Percentiles rank a stretch among this genome's conserved stretches.
Conservation (phyloP, 257 asterid species). For the Petrea volubilis region DNA sequence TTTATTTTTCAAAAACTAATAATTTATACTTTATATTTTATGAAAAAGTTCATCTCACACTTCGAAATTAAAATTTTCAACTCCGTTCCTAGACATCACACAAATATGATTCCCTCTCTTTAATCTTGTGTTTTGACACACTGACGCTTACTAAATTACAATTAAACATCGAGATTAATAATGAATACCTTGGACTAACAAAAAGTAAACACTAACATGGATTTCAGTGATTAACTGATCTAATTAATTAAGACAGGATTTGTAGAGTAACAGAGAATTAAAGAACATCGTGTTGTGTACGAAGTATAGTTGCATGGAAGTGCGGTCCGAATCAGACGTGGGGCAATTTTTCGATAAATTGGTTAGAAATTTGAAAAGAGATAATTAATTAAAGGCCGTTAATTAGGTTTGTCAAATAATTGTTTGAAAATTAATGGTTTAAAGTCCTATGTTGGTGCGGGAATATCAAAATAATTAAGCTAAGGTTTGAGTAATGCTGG, state of each 20-base stretch:
- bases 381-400: not conserved
- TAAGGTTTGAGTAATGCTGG: conserved; percentile 24
- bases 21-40: no score
- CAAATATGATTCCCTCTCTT: conserved; percentile 18
- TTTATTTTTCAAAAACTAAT: no score
- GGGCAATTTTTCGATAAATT: conserved; percentile 38
- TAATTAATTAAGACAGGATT: conserved; percentile 27
- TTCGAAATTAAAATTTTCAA: no score
- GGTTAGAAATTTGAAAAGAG: not conserved
- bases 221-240: conserved; percentile 46
- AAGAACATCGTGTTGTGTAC: conserved; percentile 63
- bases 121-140: not conserved
- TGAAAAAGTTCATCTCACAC: no score
- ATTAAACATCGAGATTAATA: conserved; percentile 14
- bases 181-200: conserved; percentile 15
- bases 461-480: conserved; percentile 12
- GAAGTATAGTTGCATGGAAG: conserved; percentile 54
- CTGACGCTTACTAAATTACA: no score
- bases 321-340: conserved; percentile 54
- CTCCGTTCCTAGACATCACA: no score
- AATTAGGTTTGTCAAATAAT: not conserved
- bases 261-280: conserved; percentile 22
- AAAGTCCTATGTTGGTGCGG: not conserved
- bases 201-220: conserved; percentile 33
- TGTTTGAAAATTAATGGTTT: not conserved